A percentile compares a stretch with the other conserved stretches of the same genome.
Evolutionary conservation across 2,329 filamentous ascomycete genomes (phyloP).

Genomic region (Cladophialophora bantiana): DNA sequence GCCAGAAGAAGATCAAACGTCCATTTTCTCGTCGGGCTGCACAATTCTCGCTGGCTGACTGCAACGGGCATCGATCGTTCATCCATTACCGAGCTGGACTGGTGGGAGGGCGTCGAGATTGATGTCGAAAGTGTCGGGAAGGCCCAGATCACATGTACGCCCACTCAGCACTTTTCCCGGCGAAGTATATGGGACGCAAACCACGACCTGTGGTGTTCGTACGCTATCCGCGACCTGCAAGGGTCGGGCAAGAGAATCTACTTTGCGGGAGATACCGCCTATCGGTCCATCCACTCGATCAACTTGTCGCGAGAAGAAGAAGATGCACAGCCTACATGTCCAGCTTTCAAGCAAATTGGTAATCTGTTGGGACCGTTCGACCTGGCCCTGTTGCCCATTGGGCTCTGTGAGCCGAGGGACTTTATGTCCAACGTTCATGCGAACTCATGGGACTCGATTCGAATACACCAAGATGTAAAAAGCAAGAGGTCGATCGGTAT

Average conservation of each 20-base stretch:
- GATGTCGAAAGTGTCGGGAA: constrained; percentile 45
- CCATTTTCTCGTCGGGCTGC: constrained; percentile 54
- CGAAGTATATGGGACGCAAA: constrained; percentile 51
- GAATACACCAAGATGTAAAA: constrained; percentile 56
- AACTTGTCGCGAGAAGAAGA: constrained; percentile 36
- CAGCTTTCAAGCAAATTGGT: constrained; percentile 58
- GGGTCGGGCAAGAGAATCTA: constrained; percentile 30
- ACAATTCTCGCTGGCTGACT: constrained; percentile 40
- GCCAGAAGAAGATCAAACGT: constrained; percentile 53
- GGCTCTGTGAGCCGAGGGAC: constrained; percentile 55
- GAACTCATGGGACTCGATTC: constrained; percentile 56
- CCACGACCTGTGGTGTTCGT: constrained; percentile 58
- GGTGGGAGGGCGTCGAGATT: constrained; percentile 56
- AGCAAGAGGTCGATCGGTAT: constrained; percentile 59
- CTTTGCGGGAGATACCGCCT: constrained; percentile 61
- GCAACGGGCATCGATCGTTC: constrained; percentile 46
- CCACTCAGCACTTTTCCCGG: constrained; percentile 57
- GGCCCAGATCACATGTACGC: constrained; percentile 55
- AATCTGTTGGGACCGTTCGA: constrained; percentile 57
- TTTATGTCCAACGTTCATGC: constrained; percentile 57
- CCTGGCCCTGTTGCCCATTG: constrained; percentile 58
- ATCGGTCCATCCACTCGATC: constrained; percentile 47
- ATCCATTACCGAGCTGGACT: constrained; percentile 57
- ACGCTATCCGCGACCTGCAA: constrained; percentile 47
- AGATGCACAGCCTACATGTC: constrained; percentile 52